A percentile compares a stretch with the other conserved stretches of the same genome.
Evolutionary conservation across 139 green algal genomes (phyloP).

Genomic region (Mychonastes homosphaera): DNA sequence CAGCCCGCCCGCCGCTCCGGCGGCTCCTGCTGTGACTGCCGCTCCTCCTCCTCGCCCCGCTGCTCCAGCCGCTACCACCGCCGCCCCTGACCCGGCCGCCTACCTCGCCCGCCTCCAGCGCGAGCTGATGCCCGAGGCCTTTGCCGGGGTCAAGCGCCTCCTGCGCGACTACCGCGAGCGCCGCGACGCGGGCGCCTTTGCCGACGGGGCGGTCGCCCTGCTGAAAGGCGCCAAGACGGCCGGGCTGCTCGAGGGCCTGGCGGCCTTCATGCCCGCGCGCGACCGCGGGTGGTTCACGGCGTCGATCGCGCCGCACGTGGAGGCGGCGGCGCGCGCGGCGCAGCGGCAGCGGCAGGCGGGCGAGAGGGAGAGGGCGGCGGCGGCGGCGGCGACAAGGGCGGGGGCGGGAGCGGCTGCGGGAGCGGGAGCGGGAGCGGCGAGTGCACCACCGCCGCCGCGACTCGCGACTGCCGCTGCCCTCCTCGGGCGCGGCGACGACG

Average conservation of each 20-base stretch:
- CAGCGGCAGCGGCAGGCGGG: conserved; percentile 3
- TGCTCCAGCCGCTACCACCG: conserved; percentile 3
- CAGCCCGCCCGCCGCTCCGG: background rate
- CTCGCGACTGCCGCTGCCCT: too few species aligned
- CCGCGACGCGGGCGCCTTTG: conserved; percentile 27
- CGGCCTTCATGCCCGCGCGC: conserved; percentile 33
- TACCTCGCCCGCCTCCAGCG: conserved; percentile 34
- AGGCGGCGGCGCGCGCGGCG: background rate
- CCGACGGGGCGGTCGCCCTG: conserved; percentile 35
- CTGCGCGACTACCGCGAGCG: conserved; percentile 21
- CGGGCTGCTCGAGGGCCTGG: conserved; percentile 39
- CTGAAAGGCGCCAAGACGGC: conserved; percentile 31
- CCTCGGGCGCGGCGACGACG: background rate
- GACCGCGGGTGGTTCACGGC: conserved; percentile 32
- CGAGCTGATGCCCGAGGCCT: conserved; percentile 18
- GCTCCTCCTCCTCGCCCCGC: conserved; percentile 3
- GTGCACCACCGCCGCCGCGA: background rate
- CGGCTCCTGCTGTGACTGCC: background rate
- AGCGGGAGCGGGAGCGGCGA: background rate
- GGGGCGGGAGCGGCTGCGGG: background rate
- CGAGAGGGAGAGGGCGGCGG: background rate
- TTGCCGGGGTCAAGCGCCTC: conserved; percentile 17
- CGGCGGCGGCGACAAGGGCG: background rate
- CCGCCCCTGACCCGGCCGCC: conserved; percentile 1
- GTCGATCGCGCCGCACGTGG: conserved; percentile 19